Evolutionary conservation across 192 early-diverging fungal genomes (phyloP).

Genomic region (Podila horticola): DNA sequence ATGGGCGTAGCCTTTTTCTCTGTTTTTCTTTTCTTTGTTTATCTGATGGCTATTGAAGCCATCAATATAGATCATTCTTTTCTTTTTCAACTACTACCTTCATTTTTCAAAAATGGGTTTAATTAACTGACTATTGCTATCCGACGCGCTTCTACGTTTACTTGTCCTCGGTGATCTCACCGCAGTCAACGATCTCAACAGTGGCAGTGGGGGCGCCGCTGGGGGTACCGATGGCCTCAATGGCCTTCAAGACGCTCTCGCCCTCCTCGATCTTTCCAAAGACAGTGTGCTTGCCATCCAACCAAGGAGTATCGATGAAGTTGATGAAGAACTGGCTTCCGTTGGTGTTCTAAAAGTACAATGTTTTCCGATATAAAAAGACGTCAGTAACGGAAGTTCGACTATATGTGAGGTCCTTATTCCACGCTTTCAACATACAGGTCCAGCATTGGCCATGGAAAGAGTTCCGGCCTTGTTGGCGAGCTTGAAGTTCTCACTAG

Average conservation of each 20-base stretch:
- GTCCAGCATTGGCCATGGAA: constrained; percentile 82
- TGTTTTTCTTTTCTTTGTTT: no score
- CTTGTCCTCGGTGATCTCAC: constrained; percentile 66
- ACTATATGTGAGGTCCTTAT: no score
- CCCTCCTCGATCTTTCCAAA: constrained; percentile 90
- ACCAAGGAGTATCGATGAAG: constrained; percentile 75
- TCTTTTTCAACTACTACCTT: no score
- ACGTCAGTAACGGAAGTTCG: no score
- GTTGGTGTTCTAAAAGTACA: constrained; percentile 33
- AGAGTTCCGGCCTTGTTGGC: constrained; percentile 80
- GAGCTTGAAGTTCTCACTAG: constrained; percentile 88
- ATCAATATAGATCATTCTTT: no score
- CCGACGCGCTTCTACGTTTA: not conserved
- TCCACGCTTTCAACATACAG: constrained; percentile 28
- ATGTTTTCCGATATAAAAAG: no score
- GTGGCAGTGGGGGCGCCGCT: constrained; percentile 68
- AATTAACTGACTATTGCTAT: no score
- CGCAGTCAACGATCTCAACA: constrained; percentile 80
- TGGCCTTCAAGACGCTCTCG: constrained; percentile 71
- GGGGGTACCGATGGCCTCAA: constrained; percentile 76
- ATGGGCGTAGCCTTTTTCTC: no score
- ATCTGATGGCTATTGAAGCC: no score
- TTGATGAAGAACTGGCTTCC: constrained; percentile 46
- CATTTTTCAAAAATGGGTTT: no score
- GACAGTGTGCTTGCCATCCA: constrained; percentile 93